These are phyloP conservation scores for Lotmaria passim DNA, from an alignment of 208 protist genomes.

Conservation along the genomic window DNA sequence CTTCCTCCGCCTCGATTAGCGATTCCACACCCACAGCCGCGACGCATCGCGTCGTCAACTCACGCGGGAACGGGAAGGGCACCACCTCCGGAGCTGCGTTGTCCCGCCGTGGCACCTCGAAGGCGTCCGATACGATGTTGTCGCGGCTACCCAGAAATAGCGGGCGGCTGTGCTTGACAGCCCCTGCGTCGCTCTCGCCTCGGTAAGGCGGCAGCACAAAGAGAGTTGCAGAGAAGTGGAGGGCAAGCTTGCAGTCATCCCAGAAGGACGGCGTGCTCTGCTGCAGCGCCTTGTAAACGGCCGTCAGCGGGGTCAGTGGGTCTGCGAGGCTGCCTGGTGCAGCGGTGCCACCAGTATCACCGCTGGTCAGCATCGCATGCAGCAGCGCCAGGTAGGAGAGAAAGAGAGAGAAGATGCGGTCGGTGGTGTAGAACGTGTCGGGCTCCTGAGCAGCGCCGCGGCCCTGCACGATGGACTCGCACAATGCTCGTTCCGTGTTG, in stretches of 20 bases:
- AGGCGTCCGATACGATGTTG: constrained; percentile 23
- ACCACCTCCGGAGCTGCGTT: constrained; percentile 20
- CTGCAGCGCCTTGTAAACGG: constrained; percentile 14
- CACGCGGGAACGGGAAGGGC: constrained; percentile 16
- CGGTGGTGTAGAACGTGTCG: constrained; percentile 20
- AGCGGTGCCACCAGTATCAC: background rate
- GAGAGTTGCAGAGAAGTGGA: constrained; percentile 31
- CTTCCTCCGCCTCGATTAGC: background rate
- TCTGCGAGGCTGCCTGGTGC: background rate
- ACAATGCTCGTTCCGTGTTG: constrained; percentile 53
- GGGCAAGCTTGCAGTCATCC: constrained; percentile 2
- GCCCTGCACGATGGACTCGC: constrained; percentile 27
- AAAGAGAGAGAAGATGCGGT: constrained; percentile 19
- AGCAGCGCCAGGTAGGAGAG: constrained; percentile 23
- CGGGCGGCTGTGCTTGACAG: constrained; percentile 16
- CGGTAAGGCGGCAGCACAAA: constrained; percentile 18
- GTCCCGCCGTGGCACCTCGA: constrained; percentile 21
- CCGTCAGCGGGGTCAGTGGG: background rate
- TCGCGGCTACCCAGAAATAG: constrained; percentile 26
- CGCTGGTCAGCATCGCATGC: background rate
- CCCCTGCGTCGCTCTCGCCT: background rate
- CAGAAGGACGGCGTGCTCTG: constrained; percentile 14
- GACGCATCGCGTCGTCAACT: constrained; percentile 11
- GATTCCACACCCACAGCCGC: constrained; percentile 11
- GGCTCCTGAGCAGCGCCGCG: background rate